Evolutionary conservation across 1,284 basidiomycete species (phyloP), one percentile per base, ranked within the genome.

Genomic region (Schizopora paradoxa): DNA sequence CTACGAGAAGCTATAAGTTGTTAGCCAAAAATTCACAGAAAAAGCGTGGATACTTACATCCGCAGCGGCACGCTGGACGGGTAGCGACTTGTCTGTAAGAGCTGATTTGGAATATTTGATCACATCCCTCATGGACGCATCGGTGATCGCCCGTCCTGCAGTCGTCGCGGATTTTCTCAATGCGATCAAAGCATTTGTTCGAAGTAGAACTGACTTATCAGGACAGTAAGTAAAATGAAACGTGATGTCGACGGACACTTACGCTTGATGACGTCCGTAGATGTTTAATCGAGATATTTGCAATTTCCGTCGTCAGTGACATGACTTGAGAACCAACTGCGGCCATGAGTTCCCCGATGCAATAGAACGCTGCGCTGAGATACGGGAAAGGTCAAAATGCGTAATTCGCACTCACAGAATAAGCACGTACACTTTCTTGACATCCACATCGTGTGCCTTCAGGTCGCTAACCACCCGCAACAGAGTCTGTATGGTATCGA

Each of bases 291-390:
- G 81, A 72, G 0, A 79, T 68, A 1, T 73, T 67, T 14, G 79
- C 70, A 28, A 94, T 86, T 60, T 97, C 94, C 35, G 84, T 76
- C 79, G 93, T 87, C 56, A 92, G 85, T 0, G 91, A 95, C 93
- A 96, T 97, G 62, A 93, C 84, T 86, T 96, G 88, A 4, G 82
- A 74, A 3, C 95, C 94, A 56, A 86, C 86, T 6, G 73, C 71
- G 34, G 71, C 77, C 83, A 97, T 95, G 10, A 97, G 68, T 61
- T 95, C 90, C 10, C 91, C 93, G 22, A 93, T 76, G 50, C 83
- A 84, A 55, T 86, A 91, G 59, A 90, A 74, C 2, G 85, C 80
- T 16, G 85, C 82, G 52, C 86, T 89, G 51, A n/a, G n/a, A 22
- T 31, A 48, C 38, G 35, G 41, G 33, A 25, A 33, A 38, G 5